Evolutionary conservation across 257 asterid genomes (phyloP).

Genomic region (Fraxinus americana): DNA sequence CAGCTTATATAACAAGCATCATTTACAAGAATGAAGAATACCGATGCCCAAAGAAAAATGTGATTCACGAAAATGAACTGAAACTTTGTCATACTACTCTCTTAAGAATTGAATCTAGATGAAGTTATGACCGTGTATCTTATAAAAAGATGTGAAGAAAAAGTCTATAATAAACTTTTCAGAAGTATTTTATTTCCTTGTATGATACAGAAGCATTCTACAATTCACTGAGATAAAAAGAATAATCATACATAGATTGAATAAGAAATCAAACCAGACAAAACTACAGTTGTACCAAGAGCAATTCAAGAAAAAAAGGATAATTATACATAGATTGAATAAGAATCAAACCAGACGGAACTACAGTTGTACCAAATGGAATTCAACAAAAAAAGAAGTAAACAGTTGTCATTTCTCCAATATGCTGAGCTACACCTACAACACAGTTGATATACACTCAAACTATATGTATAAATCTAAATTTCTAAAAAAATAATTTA

Average conservation of each 20-base stretch:
- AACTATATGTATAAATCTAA: constrained; percentile 9
- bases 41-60: no score
- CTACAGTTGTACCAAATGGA: background rate
- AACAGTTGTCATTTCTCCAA: background rate
- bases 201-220: background rate
- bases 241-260: background rate
- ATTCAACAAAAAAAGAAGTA: no score
- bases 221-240: background rate
- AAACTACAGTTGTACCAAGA: background rate
- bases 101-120: background rate
- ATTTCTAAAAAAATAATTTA: constrained; percentile 11
- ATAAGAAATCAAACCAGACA: background rate
- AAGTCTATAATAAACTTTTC: background rate
- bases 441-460: constrained; percentile 19
- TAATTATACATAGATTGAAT: background rate
- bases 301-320: background rate
- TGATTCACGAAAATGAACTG: no score
- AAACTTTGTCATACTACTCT: no score
- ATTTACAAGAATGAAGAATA: no score
- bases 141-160: background rate
- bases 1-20: no score
- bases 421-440: background rate
- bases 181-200: background rate
- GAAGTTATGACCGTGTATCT: background rate
- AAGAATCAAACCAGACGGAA: background rate